Evolutionary conservation across 805 yeast genomes (phyloP).

Genomic region (Saturnispora sekii): DNA sequence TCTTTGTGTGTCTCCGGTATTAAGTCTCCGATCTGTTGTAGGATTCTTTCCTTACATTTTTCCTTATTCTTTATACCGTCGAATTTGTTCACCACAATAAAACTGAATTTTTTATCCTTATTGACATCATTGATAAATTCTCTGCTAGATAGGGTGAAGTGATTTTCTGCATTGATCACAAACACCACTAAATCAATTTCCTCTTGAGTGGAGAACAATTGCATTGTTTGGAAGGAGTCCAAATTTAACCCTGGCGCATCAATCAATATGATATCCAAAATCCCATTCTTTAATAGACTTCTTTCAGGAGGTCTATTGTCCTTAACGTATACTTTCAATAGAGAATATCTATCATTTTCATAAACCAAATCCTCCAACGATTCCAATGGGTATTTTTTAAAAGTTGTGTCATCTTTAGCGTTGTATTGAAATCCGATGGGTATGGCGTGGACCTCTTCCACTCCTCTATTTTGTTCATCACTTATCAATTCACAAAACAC

Average conservation of each 20-base stretch:
- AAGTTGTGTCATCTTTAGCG: slow-evolving; percentile 54
- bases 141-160: slow-evolving; percentile 86
- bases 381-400: slow-evolving; percentile 40
- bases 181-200: slow-evolving; percentile 94
- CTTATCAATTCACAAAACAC: slow-evolving; percentile 94
- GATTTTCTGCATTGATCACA: slow-evolving; percentile 94
- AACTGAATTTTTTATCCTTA: slow-evolving; percentile 81
- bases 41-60: slow-evolving; percentile 63
- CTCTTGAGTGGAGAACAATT: slow-evolving; percentile 90
- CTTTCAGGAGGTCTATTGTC: slow-evolving; percentile 61
- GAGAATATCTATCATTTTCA: slow-evolving; percentile 57
- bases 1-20: slow-evolving; percentile 90
- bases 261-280: slow-evolving; percentile 82
- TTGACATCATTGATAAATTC: slow-evolving; percentile 90
- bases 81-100: slow-evolving; percentile 88
- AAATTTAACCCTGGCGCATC: slow-evolving; percentile 97
- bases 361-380: slow-evolving; percentile 63
- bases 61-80: slow-evolving; percentile 78
- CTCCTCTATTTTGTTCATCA: slow-evolving; percentile 58
- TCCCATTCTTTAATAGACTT: slow-evolving; percentile 77
- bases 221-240: slow-evolving; percentile 90
- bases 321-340: slow-evolving; percentile 72
- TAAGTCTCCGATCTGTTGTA: slow-evolving; percentile 75
- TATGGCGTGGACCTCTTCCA: slow-evolving; percentile 93
- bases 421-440: slow-evolving; percentile 45